A percentile compares a stretch with the other conserved stretches of the same genome.
phyloP scores from a whole-genome alignment of 2,329 filamentous ascomycete genomes.

The Fusarium sacchari region DNA sequence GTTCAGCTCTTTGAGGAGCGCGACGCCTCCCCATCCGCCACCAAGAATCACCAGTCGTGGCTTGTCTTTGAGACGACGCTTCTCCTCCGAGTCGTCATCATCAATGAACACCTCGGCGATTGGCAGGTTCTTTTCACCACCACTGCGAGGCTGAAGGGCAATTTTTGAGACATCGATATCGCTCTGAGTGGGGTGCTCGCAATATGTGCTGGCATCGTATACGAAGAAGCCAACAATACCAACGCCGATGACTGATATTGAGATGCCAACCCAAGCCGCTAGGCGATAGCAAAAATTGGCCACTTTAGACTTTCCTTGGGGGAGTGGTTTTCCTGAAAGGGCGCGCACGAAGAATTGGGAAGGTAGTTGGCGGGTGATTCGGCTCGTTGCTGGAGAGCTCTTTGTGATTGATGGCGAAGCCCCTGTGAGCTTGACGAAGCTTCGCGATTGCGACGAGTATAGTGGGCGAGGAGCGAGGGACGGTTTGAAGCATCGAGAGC shows the following conservation, averaged over 20 bases:
- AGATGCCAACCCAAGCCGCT: slow-evolving; percentile 72
- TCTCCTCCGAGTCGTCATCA: slow-evolving; percentile 82
- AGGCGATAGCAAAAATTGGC: slow-evolving; percentile 73
- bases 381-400: slow-evolving; percentile 5
- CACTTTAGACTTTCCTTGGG: slow-evolving; percentile 58
- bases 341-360: slow-evolving; percentile 48
- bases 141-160: slow-evolving; percentile 81
- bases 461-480: slow-evolving; percentile 21
- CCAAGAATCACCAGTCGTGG: slow-evolving; percentile 92
- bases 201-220: slow-evolving; percentile 94
- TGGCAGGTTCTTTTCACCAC: slow-evolving; percentile 94
- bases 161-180: slow-evolving; percentile 88
- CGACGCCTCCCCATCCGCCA: slow-evolving; percentile 94
- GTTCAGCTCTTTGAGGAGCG: slow-evolving; percentile 88
- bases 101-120: slow-evolving; percentile 90
- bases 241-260: slow-evolving; percentile 74
- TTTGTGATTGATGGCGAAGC: slow-evolving; percentile 25
- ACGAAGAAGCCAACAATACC: slow-evolving; percentile 86
- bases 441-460: slow-evolving; percentile 22
- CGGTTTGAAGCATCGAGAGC: slow-evolving; percentile 25
- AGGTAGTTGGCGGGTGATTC: slow-evolving; percentile 24
- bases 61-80: slow-evolving; percentile 81
- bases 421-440: slow-evolving; percentile 37
- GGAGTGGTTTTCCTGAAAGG: slow-evolving; percentile 64
- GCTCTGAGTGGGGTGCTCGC: slow-evolving; percentile 69